phyloP scores from a whole-genome alignment of 2,329 filamentous ascomycete species.

The Phaeophleospora eucalypticola region DNA sequence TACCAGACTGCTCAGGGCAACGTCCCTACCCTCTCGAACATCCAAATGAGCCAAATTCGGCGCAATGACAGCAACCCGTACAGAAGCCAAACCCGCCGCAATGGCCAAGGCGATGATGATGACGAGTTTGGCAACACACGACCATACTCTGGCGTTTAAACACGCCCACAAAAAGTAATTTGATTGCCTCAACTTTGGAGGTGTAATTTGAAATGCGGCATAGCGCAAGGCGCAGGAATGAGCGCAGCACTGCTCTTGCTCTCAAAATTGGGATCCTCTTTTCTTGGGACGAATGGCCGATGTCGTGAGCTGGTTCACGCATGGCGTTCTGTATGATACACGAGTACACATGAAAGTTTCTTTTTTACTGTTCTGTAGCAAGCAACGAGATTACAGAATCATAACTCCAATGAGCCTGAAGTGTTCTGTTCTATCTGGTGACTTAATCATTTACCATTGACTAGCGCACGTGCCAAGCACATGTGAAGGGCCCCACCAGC shows the following conservation, averaged over 20 bases:
- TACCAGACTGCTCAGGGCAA: slow-evolving; percentile 14
- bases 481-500: background rate
- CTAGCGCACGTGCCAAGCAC: background rate
- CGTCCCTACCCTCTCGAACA: slow-evolving; percentile 9
- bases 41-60: slow-evolving; percentile 23
- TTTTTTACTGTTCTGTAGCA: background rate
- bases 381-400: no score
- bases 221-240: background rate
- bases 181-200: background rate
- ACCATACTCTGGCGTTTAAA: slow-evolving; percentile 23
- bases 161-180: background rate
- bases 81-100: slow-evolving; percentile 5
- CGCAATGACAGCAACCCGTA: slow-evolving; percentile 26
- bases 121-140: slow-evolving; percentile 17
- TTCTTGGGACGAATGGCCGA: background rate
- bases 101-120: slow-evolving; percentile 16
- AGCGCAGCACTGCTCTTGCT: no score
- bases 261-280: no score
- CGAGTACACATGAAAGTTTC: background rate
- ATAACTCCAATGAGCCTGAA: no score
- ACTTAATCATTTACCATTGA: background rate
- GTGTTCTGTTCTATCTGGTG: no score
- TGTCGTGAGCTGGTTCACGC: background rate
- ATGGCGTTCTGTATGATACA: background rate
- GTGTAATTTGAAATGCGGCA: background rate